These are phyloP conservation scores for Heterobasidion occidentale DNA, from an alignment of 1,284 basidiomycete genomes.

Conservation along the genomic window DNA sequence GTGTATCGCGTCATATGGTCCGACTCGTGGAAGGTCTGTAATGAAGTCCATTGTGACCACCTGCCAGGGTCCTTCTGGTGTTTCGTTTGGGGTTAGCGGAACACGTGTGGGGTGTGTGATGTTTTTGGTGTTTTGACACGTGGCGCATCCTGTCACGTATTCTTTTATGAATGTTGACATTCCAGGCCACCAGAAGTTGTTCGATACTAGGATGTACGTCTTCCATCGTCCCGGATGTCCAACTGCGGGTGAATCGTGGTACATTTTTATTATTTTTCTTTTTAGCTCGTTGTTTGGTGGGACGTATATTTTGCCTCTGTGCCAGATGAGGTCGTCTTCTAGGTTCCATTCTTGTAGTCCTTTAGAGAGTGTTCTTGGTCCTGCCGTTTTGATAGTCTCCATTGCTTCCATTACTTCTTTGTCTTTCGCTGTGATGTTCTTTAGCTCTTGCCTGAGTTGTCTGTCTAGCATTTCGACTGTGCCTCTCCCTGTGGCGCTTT, in stretches of 20 bases:
- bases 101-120: too few species aligned
- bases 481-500: not conserved
- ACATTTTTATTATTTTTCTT: conserved; percentile 14
- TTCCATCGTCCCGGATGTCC: conserved; percentile 29
- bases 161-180: conserved; percentile 15
- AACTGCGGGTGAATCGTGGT: conserved; percentile 19
- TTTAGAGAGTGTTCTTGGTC: conserved; percentile 3
- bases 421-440: not conserved
- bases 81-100: too few species aligned
- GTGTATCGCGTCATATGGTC: too few species aligned
- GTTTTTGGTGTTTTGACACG: conserved; percentile 21
- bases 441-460: not conserved
- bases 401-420: conserved; percentile 3
- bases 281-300: conserved; percentile 16
- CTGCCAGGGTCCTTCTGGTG: too few species aligned
- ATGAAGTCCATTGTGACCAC: too few species aligned
- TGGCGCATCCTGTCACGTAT: conserved; percentile 20
- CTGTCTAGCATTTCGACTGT: not conserved
- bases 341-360: conserved; percentile 15
- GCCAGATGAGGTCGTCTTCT: conserved; percentile 14
- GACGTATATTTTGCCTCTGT: conserved; percentile 18
- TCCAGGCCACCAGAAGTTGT: conserved; percentile 26
- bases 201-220: conserved; percentile 18
- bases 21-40: too few species aligned
- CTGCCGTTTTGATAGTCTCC: not conserved